Conservation (phyloP, 805 yeast genomes). For the Schwanniomyces vanrijiae region DNA sequence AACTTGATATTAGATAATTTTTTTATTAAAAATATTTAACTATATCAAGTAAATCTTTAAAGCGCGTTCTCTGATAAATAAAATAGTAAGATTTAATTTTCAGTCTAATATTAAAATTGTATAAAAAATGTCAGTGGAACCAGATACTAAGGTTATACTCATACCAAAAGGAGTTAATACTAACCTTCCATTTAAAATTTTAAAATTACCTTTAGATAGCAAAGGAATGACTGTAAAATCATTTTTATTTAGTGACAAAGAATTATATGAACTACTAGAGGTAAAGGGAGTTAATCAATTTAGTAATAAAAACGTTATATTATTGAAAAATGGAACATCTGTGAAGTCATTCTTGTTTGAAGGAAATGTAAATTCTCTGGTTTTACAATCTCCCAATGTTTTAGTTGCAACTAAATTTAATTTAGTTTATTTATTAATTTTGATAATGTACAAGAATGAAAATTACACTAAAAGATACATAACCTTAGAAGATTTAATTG, state of each 20-base stretch:
- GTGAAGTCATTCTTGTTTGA: slow-evolving; percentile 43
- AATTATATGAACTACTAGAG: slow-evolving; percentile 41
- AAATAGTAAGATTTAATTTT: background rate
- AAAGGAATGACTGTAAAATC: slow-evolving; percentile 6
- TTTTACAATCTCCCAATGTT: slow-evolving; percentile 41
- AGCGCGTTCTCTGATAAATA: background rate
- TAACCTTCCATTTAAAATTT: slow-evolving; percentile 7
- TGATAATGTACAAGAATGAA: slow-evolving; percentile 26
- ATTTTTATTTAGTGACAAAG: slow-evolving; percentile 11
- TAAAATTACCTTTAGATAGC: slow-evolving; percentile 10
- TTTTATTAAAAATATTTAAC: background rate
- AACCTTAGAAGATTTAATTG: slow-evolving; percentile 46
- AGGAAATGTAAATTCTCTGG: slow-evolving; percentile 18
- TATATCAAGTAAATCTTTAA: background rate
- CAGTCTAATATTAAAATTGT: background rate
- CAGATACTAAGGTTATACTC: slow-evolving; percentile 12
- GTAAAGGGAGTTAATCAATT: slow-evolving; percentile 38
- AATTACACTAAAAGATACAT: slow-evolving; percentile 28
- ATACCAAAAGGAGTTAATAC: slow-evolving; percentile 9
- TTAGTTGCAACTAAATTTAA: slow-evolving; percentile 43
- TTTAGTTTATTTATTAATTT: slow-evolving; percentile 37
- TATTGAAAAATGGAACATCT: slow-evolving; percentile 26
- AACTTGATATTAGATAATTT: background rate
- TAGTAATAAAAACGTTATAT: slow-evolving; percentile 21
- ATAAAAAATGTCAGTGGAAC: slow-evolving; percentile 8